A percentile compares a stretch with the other conserved stretches of the same genome.
Evolutionary conservation across 2,329 filamentous ascomycete species (phyloP).

Genomic region (Trichoderma sp.): DNA sequence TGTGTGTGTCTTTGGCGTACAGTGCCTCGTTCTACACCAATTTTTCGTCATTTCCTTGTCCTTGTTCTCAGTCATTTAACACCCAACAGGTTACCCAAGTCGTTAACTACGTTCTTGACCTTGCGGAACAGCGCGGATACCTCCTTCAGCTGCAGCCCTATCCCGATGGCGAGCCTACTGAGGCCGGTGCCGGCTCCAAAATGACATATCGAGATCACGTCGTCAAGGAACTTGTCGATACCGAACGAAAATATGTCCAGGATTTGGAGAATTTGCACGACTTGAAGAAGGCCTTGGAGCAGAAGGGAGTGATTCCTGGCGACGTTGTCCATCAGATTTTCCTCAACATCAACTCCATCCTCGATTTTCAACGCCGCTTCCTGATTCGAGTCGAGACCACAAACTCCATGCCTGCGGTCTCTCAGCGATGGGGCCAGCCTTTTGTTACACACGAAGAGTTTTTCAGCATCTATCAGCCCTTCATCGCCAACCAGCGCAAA

Average conservation of each 20-base stretch:
- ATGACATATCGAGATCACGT: slow-evolving; percentile 81
- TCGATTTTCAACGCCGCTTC: slow-evolving; percentile 94
- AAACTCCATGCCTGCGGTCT: slow-evolving; percentile 71
- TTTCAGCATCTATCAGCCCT: slow-evolving; percentile 92
- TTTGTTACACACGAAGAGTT: slow-evolving; percentile 82
- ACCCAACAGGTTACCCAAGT: slow-evolving; percentile 68
- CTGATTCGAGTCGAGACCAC: slow-evolving; percentile 94
- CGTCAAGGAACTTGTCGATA: slow-evolving; percentile 86
- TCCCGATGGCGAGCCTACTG: slow-evolving; percentile 51
- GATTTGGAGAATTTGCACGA: slow-evolving; percentile 92
- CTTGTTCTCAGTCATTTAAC: background rate
- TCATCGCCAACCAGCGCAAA: slow-evolving; percentile 93
- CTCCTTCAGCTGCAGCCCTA: slow-evolving; percentile 61
- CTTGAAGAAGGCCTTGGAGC: slow-evolving; percentile 84
- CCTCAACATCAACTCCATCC: slow-evolving; percentile 88
- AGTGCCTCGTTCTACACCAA: background rate
- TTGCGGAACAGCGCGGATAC: slow-evolving; percentile 74
- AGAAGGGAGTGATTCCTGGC: slow-evolving; percentile 81
- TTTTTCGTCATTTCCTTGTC: background rate
- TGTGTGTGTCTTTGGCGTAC: background rate
- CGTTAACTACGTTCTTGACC: slow-evolving; percentile 87
- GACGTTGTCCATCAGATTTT: slow-evolving; percentile 94
- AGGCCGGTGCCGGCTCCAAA: slow-evolving; percentile 55
- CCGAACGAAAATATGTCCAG: slow-evolving; percentile 96
- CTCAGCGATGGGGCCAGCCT: slow-evolving; percentile 92